phyloP scores from a whole-genome alignment of 495 filamentous ascomycete genomes.

The Corynascus novoguineensis region DNA sequence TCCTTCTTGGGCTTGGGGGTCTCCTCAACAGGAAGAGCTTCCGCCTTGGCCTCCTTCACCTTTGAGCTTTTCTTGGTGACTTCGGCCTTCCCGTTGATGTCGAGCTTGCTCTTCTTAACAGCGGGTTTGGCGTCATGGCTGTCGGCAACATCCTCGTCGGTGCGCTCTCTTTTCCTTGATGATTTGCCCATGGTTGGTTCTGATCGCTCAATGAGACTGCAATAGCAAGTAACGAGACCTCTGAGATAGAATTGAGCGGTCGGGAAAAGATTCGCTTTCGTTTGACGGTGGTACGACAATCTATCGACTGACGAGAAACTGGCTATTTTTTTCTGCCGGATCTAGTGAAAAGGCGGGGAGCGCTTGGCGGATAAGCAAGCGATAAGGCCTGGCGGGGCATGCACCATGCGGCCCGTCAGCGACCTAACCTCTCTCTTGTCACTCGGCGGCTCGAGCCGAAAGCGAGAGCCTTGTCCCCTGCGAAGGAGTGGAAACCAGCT shows the following conservation, averaged over 20 bases:
- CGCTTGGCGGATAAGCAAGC: neutral
- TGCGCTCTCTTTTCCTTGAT: conserved; percentile 32
- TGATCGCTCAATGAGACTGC: neutral
- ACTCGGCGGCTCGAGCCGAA: conserved; percentile 10
- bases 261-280: neutral
- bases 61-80: conserved; percentile 37
- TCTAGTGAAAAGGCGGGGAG: conserved; percentile 9
- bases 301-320: neutral
- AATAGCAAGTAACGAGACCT: neutral
- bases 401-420: conserved; percentile 19
- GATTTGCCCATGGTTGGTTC: conserved; percentile 23
- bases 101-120: conserved; percentile 35
- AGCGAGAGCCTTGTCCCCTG: neutral
- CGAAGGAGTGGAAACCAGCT: neutral
- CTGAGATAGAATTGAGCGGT: neutral
- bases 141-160: conserved; percentile 29
- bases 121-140: conserved; percentile 16
- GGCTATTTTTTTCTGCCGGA: conserved; percentile 11
- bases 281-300: neutral
- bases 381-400: neutral
- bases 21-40: conserved; percentile 31
- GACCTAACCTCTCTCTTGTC: conserved; percentile 2
- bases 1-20: conserved; percentile 30
- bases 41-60: conserved; percentile 37
- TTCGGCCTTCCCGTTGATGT: conserved; percentile 31